Percentiles rank a stretch among this genome's conserved stretches.
Evolutionary conservation across 2,329 filamentous ascomycete species (phyloP).

Genomic region (Colletotrichum cereale): DNA sequence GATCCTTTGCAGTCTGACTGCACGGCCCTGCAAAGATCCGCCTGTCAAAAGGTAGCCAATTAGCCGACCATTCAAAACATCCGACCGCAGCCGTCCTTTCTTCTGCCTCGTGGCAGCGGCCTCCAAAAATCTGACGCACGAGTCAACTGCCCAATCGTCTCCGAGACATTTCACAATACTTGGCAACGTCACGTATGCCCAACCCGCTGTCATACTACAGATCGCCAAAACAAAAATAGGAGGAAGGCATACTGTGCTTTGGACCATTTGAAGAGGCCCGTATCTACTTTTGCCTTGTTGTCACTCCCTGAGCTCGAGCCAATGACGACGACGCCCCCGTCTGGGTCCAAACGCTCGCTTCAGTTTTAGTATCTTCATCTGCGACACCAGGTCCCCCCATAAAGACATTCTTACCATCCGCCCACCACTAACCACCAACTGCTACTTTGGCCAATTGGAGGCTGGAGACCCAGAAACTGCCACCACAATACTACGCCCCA

Average conservation of each 20-base stretch:
- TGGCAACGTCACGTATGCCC: constrained; percentile 28
- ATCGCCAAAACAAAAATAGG: constrained; percentile 11
- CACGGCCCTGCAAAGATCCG: constrained; percentile 4
- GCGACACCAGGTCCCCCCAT: constrained; percentile 35
- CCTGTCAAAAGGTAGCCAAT: constrained; percentile 20
- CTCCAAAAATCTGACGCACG: constrained; percentile 29
- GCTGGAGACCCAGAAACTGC: constrained; percentile 13
- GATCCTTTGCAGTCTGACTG: not conserved
- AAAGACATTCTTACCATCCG: constrained; percentile 17
- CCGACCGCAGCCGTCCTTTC: constrained; percentile 31
- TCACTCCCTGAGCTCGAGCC: constrained; percentile 17
- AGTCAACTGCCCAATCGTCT: constrained; percentile 34
- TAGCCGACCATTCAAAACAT: constrained; percentile 9
- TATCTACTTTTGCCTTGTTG: constrained; percentile 16
- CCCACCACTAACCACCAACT: constrained; percentile 19
- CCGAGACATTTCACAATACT: constrained; percentile 32
- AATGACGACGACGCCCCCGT: constrained; percentile 38
- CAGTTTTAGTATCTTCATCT: constrained; percentile 41
- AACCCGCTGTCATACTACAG: constrained; percentile 21
- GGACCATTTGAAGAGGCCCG: not conserved
- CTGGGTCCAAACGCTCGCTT: constrained; percentile 40
- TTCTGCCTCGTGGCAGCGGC: constrained; percentile 39
- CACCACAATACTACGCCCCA: constrained; percentile 27
- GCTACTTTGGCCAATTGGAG: constrained; percentile 11
- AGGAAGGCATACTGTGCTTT: not conserved